Base-by-base conservation (phyloP, 2,329 filamentous ascomycete species). In the Aspergillus sclerotialis region DNA sequence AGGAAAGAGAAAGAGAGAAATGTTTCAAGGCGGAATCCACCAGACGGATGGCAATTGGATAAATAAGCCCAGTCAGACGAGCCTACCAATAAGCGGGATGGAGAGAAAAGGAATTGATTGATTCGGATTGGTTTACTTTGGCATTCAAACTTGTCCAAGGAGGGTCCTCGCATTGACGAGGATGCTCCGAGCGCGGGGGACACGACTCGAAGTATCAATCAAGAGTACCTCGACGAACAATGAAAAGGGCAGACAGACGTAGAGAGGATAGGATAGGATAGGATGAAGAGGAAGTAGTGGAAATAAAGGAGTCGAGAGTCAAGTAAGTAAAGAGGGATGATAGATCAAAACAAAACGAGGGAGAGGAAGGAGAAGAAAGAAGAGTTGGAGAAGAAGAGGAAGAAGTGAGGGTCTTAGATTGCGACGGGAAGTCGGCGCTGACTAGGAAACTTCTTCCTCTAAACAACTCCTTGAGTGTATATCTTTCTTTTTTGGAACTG, bases 131-230 rank as follows among this genome's bases (percentile, higher is more conserved):
- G n/a, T 23, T 21, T 21, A n/a, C 17, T 32, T 16, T 7, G 10
- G 21, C 8, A 12, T 29, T 30, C 24, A 9, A 11, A 24, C 30
- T 14, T 14, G 18, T 32, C 12, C 35, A 11, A n/a, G 32, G 31
- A 29, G 37, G 37, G 31, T 32, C 42, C 39, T 44, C 38, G 39
- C 33, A 25, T 17, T 24, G 23, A 32, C 36, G 42, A 41, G 42
- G 39, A 46, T 28, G 32, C 42, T 42, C 29, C 36, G 36, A 40
- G 38, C 29, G 38, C 36, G 36, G 35, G 26, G 28, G 16, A 26
- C 38, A 44, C 19, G 39, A 37, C 42, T 40, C 39, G 39, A 39
- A 39, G 19, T 33, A 28, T 35, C 26, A 33, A 28, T 28, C 32
- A 32, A 39, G 33, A 33, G 36, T 31, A 30, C 16, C 21, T 11